These are phyloP conservation scores for Neurospora tetraspora DNA, from an alignment of 495 filamentous ascomycete genomes.

Conservation along the genomic window DNA sequence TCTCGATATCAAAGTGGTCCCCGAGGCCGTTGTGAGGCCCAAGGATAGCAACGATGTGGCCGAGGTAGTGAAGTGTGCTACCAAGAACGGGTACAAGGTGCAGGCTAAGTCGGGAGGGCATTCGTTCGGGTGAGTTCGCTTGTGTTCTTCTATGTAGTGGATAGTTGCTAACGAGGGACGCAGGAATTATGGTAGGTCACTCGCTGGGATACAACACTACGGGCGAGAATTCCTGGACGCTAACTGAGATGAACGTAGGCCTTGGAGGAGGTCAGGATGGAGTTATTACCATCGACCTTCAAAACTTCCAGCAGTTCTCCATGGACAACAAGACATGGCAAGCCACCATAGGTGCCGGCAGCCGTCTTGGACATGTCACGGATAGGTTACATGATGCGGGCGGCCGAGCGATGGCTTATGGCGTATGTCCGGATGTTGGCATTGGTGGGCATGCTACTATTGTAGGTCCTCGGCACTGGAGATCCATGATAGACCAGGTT, in stretches of 20 bases:
- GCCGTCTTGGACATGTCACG: slow-evolving; percentile 50
- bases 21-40: slow-evolving; percentile 54
- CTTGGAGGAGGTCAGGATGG: slow-evolving; percentile 47
- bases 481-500: not conserved
- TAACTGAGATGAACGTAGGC: slow-evolving; percentile 18
- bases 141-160: not conserved
- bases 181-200: slow-evolving; percentile 26
- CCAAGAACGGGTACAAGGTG: slow-evolving; percentile 44
- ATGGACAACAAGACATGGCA: slow-evolving; percentile 45
- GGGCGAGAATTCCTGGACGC: slow-evolving; percentile 10
- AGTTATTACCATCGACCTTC: slow-evolving; percentile 47
- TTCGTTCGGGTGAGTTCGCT: slow-evolving; percentile 44
- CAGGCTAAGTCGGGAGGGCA: slow-evolving; percentile 66
- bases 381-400: slow-evolving; percentile 48
- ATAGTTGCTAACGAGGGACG: slow-evolving; percentile 1
- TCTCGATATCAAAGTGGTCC: slow-evolving; percentile 48
- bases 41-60: slow-evolving; percentile 46
- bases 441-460: slow-evolving; percentile 63
- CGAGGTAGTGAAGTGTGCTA: slow-evolving; percentile 49
- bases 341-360: slow-evolving; percentile 58
- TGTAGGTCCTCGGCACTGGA: slow-evolving; percentile 13
- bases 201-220: not conserved
- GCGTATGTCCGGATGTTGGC: slow-evolving; percentile 53
- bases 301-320: slow-evolving; percentile 42
- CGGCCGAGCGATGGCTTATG: slow-evolving; percentile 56